These are phyloP conservation scores for Glebionis coronaria DNA, from an alignment of 129 eudicot species.

Conservation along the genomic window DNA sequence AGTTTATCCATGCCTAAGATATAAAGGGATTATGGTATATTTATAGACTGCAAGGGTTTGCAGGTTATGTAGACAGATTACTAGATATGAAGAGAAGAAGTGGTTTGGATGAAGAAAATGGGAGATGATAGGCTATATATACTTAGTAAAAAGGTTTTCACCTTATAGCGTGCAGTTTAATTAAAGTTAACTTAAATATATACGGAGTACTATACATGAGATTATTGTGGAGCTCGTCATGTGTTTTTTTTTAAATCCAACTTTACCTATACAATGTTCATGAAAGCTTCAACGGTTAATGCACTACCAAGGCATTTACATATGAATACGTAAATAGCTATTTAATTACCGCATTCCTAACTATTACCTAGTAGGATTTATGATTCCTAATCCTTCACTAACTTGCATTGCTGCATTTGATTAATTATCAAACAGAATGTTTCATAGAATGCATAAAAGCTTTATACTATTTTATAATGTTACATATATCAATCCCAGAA, in stretches of 20 bases:
- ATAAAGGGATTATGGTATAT: too few relatives aligned
- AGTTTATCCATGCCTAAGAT: background rate
- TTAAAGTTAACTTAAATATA: slow-evolving; percentile 4
- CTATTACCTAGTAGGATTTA: too few relatives aligned
- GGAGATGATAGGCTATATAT: slow-evolving; percentile 8
- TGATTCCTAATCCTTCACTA: too few relatives aligned
- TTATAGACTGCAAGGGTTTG: background rate
- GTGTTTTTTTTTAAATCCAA: slow-evolving; percentile 5
- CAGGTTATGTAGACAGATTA: slow-evolving; percentile 9
- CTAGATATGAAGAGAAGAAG: background rate
- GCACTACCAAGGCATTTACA: background rate
- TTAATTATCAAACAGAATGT: too few relatives aligned
- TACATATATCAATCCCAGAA: too few relatives aligned
- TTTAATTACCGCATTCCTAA: too few relatives aligned
- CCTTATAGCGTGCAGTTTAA: slow-evolving; percentile 14
- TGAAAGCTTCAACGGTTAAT: background rate
- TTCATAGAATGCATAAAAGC: too few relatives aligned
- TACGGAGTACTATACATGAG: background rate
- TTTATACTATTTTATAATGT: too few relatives aligned
- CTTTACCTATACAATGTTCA: background rate
- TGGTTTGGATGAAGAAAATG: slow-evolving; percentile 22
- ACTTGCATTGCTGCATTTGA: too few relatives aligned
- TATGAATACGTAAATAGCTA: too few relatives aligned
- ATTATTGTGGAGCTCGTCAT: background rate
- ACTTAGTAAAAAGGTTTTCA: slow-evolving; percentile 11